A percentile compares a stretch with the other conserved stretches of the same genome.
Evolutionary conservation across 192 early-diverging fungal genomes (phyloP).

Genomic region (Backusella psychrophila): DNA sequence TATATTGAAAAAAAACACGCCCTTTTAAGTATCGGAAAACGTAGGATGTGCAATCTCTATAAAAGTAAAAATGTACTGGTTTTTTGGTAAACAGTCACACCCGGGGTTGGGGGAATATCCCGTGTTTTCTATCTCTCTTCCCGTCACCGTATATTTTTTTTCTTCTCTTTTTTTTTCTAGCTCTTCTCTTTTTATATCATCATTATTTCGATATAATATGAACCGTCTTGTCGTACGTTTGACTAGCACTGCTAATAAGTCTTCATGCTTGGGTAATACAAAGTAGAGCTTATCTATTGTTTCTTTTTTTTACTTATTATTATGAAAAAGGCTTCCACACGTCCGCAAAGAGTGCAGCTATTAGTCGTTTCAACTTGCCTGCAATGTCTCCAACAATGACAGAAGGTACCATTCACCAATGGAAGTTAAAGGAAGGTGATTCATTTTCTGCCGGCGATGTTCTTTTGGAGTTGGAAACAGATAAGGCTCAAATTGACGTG

Average conservation of each 20-base stretch:
- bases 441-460: constrained; percentile 87
- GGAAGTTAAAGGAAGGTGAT: constrained; percentile 94
- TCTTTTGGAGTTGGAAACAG: constrained; percentile 93
- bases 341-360: constrained; percentile 44
- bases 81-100: background rate
- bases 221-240: constrained; percentile 5
- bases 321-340: constrained; percentile 46
- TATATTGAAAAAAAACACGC: too few relatives aligned
- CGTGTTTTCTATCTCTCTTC: constrained; percentile 7
- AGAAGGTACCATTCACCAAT: constrained; percentile 88
- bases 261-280: background rate
- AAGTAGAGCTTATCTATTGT: background rate
- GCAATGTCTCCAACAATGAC: constrained; percentile 98
- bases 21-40: background rate
- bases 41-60: background rate
- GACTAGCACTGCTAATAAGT: background rate
- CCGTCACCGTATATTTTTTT: background rate
- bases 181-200: background rate
- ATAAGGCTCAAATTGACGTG: constrained; percentile 99
- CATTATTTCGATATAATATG: background rate
- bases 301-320: background rate
- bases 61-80: constrained; percentile 9
- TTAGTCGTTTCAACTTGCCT: constrained; percentile 77
- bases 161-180: background rate
- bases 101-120: background rate